phyloP scores from a whole-genome alignment of 257 asterid species.

The Solanum chilense region DNA sequence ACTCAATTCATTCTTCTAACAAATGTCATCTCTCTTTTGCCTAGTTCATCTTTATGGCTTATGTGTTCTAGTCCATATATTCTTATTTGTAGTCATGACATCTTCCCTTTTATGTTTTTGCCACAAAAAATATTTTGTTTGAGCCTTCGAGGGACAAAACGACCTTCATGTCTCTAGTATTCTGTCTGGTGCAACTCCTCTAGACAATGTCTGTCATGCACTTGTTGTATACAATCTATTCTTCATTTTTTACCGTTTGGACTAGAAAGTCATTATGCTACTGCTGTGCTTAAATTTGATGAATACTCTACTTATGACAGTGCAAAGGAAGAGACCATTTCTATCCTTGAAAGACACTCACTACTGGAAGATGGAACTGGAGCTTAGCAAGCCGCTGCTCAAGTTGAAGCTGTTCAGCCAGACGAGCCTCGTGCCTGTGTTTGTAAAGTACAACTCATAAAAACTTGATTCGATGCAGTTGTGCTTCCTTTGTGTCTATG shows the following conservation, averaged over 20 bases:
- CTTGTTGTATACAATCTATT: not conserved
- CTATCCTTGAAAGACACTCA: slow-evolving; percentile 39
- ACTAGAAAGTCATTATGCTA: not conserved
- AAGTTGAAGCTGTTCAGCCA: not conserved
- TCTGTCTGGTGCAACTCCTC: not conserved
- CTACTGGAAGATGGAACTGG: slow-evolving; percentile 31
- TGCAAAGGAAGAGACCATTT: slow-evolving; percentile 56
- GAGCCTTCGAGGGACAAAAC: not conserved
- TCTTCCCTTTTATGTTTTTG: not conserved
- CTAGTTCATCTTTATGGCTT: not conserved
- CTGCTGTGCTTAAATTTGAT: not conserved
- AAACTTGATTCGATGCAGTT: not conserved
- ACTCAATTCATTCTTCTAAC: not conserved
- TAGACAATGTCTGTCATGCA: not conserved
- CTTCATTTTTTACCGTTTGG: not conserved
- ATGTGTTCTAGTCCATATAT: not conserved
- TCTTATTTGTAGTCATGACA: not conserved
- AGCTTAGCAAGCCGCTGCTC: not conserved
- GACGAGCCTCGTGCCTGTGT: not conserved
- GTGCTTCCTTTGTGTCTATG: not conserved
- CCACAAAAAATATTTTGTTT: not conserved
- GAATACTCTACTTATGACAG: slow-evolving; percentile 10
- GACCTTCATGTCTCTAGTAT: not conserved
- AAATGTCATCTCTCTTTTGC: not conserved
- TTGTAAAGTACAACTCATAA: not conserved